Evolutionary conservation across 148 eudicot species (phyloP).

Genomic region (Rheum nobile): DNA sequence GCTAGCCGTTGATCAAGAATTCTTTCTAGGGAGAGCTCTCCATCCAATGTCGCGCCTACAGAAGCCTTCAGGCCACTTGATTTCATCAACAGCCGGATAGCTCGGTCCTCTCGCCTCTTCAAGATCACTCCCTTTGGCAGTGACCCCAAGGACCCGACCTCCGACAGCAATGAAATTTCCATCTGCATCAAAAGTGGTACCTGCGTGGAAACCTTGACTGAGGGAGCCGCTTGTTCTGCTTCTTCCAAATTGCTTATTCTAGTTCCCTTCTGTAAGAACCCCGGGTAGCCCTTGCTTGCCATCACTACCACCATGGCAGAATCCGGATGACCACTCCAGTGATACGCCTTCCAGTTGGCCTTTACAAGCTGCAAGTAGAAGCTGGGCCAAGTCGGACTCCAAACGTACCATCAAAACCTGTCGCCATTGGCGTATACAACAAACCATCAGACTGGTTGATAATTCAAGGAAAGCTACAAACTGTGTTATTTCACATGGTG

Average conservation of each 20-base stretch:
- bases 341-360: constrained; percentile 60
- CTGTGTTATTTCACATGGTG: neutral
- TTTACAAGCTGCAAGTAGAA: constrained; percentile 66
- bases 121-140: constrained; percentile 73
- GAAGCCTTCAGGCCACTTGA: no score
- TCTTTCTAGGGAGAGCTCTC: no score
- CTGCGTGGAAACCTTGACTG: constrained; percentile 86
- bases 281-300: constrained; percentile 98
- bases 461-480: neutral
- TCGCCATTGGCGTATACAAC: no score
- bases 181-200: constrained; percentile 56
- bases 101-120: constrained; percentile 67
- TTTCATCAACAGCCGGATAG: constrained; percentile 67
- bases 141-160: constrained; percentile 88
- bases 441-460: constrained; percentile 40
- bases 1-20: no score
- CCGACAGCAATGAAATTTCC: constrained; percentile 73
- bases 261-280: constrained; percentile 70
- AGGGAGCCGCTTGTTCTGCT: constrained; percentile 59
- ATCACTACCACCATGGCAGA: constrained; percentile 95
- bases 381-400: no score
- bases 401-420: no score
- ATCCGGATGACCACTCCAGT: constrained; percentile 73
- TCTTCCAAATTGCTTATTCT: constrained; percentile 47
- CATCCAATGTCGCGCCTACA: no score